phyloP scores from a whole-genome alignment of 2,329 filamentous ascomycete species.

The Triangularia setosa region DNA sequence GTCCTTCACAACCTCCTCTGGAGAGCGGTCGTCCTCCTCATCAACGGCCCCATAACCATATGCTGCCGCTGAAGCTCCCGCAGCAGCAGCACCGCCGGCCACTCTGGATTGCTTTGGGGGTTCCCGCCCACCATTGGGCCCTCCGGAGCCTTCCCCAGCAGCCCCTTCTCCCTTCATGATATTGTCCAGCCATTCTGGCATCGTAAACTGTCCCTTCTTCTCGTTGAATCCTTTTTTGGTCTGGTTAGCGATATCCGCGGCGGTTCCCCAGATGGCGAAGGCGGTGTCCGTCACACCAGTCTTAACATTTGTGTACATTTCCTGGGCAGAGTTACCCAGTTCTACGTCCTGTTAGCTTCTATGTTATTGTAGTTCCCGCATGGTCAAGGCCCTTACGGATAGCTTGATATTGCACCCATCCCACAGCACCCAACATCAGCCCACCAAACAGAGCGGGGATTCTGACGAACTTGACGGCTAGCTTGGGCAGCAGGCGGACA shows the following conservation, averaged over 20 bases:
- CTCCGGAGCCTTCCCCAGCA: conserved; percentile 46
- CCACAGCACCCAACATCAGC: conserved; percentile 77
- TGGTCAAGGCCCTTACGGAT: conserved; percentile 55
- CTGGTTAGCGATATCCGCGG: conserved; percentile 72
- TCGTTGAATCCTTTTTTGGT: conserved; percentile 76
- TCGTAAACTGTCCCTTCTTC: conserved; percentile 71
- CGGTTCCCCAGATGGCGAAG: conserved; percentile 64
- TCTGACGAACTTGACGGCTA: conserved; percentile 84
- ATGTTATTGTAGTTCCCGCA: neutral
- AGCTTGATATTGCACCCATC: conserved; percentile 95
- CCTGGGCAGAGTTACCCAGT: conserved; percentile 72
- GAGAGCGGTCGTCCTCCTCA: conserved; percentile 59
- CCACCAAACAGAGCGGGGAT: conserved; percentile 90
- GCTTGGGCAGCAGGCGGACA: conserved; percentile 68
- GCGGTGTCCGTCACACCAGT: conserved; percentile 69
- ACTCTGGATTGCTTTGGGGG: conserved; percentile 56
- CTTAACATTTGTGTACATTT: conserved; percentile 68
- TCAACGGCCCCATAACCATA: conserved; percentile 71
- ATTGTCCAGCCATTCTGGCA: conserved; percentile 74
- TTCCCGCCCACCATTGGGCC: conserved; percentile 48
- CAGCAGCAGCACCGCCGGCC: conserved; percentile 55
- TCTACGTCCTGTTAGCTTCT: conserved; percentile 40
- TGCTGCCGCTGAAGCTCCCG: conserved; percentile 69
- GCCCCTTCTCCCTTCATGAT: conserved; percentile 62
- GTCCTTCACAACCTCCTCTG: conserved; percentile 70